phyloP scores from a whole-genome alignment of 495 filamentous ascomycete species.

The Tuber microsphaerosporum region DNA sequence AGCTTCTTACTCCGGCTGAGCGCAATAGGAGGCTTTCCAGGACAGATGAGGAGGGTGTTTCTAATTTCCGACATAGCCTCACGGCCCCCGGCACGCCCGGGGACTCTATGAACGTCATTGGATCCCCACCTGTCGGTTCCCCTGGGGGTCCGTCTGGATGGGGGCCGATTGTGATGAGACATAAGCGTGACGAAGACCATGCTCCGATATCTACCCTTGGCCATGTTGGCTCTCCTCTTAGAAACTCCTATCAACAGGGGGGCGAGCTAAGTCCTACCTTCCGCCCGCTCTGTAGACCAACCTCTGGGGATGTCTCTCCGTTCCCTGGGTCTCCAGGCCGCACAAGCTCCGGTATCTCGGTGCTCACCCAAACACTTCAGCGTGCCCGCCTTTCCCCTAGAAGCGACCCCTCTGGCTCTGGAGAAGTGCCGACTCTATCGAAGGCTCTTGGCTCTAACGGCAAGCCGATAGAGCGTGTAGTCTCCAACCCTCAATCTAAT shows the following conservation, averaged over 20 bases:
- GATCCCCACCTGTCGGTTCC: constrained; percentile 55
- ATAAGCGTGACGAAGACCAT: constrained; percentile 67
- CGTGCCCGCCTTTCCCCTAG: constrained; percentile 43
- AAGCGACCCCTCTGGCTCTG: constrained; percentile 30
- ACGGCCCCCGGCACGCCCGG: constrained; percentile 57
- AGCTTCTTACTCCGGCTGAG: constrained; percentile 86
- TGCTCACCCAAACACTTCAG: constrained; percentile 45
- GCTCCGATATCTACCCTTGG: constrained; percentile 59
- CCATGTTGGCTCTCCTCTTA: constrained; percentile 87
- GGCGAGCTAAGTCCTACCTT: constrained; percentile 60
- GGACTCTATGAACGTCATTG: constrained; percentile 44
- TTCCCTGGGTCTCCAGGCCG: constrained; percentile 62
- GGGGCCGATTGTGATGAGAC: constrained; percentile 70
- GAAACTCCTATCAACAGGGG: constrained; percentile 62
- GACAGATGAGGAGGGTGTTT: constrained; percentile 56
- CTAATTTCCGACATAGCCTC: constrained; percentile 53
- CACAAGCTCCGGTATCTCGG: constrained; percentile 45
- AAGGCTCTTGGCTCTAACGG: constrained; percentile 30
- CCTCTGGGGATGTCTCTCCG: constrained; percentile 55
- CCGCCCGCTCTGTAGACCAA: constrained; percentile 49
- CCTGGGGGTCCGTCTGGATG: constrained; percentile 68
- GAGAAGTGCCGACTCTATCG: constrained; percentile 16
- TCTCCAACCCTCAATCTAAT: constrained; percentile 42
- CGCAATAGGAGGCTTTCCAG: constrained; percentile 76
- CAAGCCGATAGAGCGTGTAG: constrained; percentile 40